A percentile compares a stretch with the other conserved stretches of the same genome.
Evolutionary conservation across 2,329 filamentous ascomycete species (phyloP).

Genomic region (Gaeumannomyces sp.): DNA sequence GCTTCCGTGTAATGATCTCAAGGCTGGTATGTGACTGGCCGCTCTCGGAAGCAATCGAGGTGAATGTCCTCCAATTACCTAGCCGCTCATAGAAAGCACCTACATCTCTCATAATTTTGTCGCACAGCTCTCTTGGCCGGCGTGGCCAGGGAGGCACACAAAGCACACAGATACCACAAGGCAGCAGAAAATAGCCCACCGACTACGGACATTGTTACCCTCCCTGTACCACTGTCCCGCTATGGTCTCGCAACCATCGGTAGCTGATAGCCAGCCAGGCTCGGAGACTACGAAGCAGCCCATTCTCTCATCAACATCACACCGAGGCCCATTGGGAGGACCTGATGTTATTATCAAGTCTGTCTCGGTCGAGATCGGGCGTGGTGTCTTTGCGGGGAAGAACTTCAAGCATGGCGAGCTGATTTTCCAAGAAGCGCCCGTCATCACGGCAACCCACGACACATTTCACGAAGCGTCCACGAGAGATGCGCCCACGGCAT

Average conservation of each 20-base stretch:
- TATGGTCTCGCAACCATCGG: background rate
- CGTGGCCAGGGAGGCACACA: too few species aligned
- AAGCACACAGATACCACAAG: too few species aligned
- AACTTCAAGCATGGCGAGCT: constrained; percentile 18
- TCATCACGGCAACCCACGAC: constrained; percentile 18
- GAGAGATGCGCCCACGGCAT: constrained; percentile 13
- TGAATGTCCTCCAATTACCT: too few species aligned
- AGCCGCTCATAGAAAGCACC: too few species aligned
- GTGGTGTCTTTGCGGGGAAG: constrained; percentile 25
- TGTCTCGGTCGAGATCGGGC: constrained; percentile 17
- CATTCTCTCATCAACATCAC: too few species aligned
- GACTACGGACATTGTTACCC: background rate
- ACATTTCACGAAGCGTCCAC: background rate
- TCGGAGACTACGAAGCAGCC: background rate
- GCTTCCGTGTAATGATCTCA: too few species aligned
- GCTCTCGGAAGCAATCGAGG: too few species aligned
- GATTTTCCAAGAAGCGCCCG: constrained; percentile 22
- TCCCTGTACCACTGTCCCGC: background rate
- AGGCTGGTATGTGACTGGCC: too few species aligned
- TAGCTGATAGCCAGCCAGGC: background rate
- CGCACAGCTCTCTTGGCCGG: too few species aligned
- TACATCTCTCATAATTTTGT: too few species aligned
- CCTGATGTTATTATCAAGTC: background rate
- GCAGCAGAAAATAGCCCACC: background rate
- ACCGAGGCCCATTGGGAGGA: background rate